Percentiles rank a stretch among this genome's conserved stretches.
phyloP scores from a whole-genome alignment of 2,329 filamentous ascomycete genomes.

The Clathrospora elynae region DNA sequence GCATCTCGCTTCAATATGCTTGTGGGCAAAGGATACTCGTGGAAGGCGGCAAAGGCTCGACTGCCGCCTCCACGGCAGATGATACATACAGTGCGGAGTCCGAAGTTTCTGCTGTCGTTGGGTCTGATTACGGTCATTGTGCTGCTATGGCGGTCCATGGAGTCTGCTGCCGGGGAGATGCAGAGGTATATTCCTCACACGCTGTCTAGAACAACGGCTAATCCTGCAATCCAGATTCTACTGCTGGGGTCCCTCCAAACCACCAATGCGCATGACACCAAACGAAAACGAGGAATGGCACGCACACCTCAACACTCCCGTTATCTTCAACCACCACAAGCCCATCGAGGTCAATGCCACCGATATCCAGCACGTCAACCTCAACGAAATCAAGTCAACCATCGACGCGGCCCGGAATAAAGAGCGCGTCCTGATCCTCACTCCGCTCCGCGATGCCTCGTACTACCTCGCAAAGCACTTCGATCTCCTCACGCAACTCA shows the following conservation, averaged over 20 bases:
- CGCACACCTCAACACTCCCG: constrained; percentile 84
- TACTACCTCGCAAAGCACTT: constrained; percentile 86
- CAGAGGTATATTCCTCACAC: constrained; percentile 69
- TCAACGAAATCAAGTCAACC: constrained; percentile 84
- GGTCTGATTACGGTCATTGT: constrained; percentile 72
- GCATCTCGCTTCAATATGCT: constrained; percentile 65
- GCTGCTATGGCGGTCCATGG: constrained; percentile 86
- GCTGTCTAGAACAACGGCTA: constrained; percentile 17
- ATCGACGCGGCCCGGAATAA: constrained; percentile 76
- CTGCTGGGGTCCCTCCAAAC: constrained; percentile 92
- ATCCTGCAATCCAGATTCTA: constrained; percentile 72
- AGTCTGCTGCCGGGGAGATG: constrained; percentile 81
- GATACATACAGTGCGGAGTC: constrained; percentile 69
- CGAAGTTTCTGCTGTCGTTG: constrained; percentile 76
- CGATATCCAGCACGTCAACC: constrained; percentile 77
- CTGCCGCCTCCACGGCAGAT: constrained; percentile 76
- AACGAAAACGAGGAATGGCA: constrained; percentile 93
- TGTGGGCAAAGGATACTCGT: constrained; percentile 85
- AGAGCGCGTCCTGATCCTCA: constrained; percentile 89
- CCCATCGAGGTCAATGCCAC: constrained; percentile 82
- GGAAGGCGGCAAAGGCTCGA: constrained; percentile 84
- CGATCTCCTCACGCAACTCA: constrained; percentile 84
- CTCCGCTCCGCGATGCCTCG: constrained; percentile 88
- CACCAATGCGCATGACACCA: constrained; percentile 92
- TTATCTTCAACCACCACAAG: constrained; percentile 94